Evolutionary conservation across 495 filamentous ascomycete species (phyloP).

Genomic region (Pseudomonodictys pantanalensis): DNA sequence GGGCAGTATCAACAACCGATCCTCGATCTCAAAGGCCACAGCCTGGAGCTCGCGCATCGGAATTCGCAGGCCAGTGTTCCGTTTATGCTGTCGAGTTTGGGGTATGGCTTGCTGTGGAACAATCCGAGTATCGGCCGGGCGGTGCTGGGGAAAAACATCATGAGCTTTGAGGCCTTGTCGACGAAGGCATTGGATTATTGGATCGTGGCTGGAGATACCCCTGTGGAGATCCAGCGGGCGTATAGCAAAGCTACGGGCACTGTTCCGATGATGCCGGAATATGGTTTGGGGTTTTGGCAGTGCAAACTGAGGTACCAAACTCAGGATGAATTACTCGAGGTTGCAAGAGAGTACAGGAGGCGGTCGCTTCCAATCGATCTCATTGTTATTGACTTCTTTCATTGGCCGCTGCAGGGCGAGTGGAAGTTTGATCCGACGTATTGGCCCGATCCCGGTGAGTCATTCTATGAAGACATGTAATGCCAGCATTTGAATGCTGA

Average conservation of each 20-base stretch:
- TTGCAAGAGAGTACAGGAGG: conserved; percentile 53
- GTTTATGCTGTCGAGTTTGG: conserved; percentile 52
- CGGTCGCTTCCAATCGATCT: conserved; percentile 53
- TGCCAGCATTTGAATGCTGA: neutral
- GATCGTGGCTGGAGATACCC: conserved; percentile 55
- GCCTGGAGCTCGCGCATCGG: conserved; percentile 59
- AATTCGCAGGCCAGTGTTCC: conserved; percentile 60
- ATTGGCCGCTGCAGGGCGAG: conserved; percentile 59
- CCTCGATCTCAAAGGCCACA: conserved; percentile 55
- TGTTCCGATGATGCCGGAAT: conserved; percentile 62
- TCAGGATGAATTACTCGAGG: conserved; percentile 54
- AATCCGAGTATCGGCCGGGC: conserved; percentile 56
- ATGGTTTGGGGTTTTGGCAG: conserved; percentile 62
- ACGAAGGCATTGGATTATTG: conserved; percentile 56
- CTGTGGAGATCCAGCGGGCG: conserved; percentile 51
- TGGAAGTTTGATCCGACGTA: conserved; percentile 57
- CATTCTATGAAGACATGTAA: too few relatives aligned
- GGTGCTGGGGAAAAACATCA: conserved; percentile 55
- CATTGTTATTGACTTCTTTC: conserved; percentile 61
- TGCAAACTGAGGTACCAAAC: conserved; percentile 60
- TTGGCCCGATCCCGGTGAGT: conserved; percentile 53
- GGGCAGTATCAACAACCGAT: conserved; percentile 60
- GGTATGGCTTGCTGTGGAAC: conserved; percentile 61
- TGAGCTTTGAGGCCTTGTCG: conserved; percentile 57
- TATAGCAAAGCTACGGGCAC: conserved; percentile 53